phyloP scores from a whole-genome alignment of 2,329 filamentous ascomycete genomes.

The Aspergillus sp. region DNA sequence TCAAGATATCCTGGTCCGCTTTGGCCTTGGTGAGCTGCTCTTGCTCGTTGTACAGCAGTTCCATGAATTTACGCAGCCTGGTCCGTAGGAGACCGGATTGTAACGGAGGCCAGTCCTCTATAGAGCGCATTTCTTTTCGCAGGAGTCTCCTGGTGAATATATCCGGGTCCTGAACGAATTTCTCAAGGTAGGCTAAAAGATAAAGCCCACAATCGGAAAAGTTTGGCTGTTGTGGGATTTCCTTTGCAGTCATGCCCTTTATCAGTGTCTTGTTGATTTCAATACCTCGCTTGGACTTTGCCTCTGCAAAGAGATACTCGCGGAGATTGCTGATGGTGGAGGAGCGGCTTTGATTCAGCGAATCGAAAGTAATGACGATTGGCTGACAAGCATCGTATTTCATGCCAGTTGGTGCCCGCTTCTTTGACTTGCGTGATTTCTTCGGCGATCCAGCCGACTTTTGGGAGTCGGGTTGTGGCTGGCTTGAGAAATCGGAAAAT shows the following conservation, averaged over 20 bases:
- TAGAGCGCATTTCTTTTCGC: constrained; percentile 59
- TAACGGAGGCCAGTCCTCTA: constrained; percentile 56
- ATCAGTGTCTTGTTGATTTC: constrained; percentile 47
- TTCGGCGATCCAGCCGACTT: constrained; percentile 8
- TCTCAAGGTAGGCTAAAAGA: constrained; percentile 77
- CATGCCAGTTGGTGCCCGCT: constrained; percentile 26
- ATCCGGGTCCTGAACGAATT: constrained; percentile 75
- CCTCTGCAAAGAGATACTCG: constrained; percentile 75
- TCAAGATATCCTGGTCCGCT: constrained; percentile 34
- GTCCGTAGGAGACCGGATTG: constrained; percentile 60
- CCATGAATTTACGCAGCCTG: constrained; percentile 65
- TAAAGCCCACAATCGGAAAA: constrained; percentile 88
- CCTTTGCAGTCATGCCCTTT: constrained; percentile 67
- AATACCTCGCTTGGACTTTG: constrained; percentile 59
- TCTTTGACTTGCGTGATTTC: constrained; percentile 23
- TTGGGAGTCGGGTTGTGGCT: constrained; percentile 12
- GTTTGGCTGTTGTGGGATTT: constrained; percentile 78
- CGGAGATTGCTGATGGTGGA: constrained; percentile 67
- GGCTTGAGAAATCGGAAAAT: constrained; percentile 15
- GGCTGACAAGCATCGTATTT: constrained; percentile 57
- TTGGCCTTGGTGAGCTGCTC: constrained; percentile 36
- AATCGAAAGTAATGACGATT: constrained; percentile 84
- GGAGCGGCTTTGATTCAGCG: constrained; percentile 66
- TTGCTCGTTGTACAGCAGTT: constrained; percentile 62
- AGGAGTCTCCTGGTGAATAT: constrained; percentile 67